A percentile compares a stretch with the other conserved stretches of the same genome.
Conservation (phyloP, 495 filamentous ascomycete species). For the Aspergillus funiculosus region DNA sequence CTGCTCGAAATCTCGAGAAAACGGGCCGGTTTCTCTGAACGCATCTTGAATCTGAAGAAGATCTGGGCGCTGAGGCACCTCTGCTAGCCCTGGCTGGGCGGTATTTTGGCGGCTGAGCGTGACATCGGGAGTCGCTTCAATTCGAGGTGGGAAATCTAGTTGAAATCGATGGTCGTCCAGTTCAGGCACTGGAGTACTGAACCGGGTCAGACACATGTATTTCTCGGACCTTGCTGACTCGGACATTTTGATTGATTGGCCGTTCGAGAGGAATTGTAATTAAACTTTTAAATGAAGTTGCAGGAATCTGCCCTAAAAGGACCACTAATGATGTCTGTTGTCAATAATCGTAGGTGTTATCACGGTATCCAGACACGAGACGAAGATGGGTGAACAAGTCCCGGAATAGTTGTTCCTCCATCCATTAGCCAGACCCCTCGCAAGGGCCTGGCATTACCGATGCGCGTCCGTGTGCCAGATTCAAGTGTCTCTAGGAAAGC, state of each 20-base stretch:
- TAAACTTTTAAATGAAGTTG: background rate
- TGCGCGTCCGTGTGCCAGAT: slow-evolving; percentile 39
- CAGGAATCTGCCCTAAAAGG: background rate
- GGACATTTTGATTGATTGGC: slow-evolving; percentile 45
- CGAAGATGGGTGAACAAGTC: slow-evolving; percentile 32
- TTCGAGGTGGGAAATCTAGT: slow-evolving; percentile 51
- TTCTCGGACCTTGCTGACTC: slow-evolving; percentile 58
- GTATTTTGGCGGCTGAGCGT: slow-evolving; percentile 37
- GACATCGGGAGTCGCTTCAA: slow-evolving; percentile 43
- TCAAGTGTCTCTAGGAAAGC: slow-evolving; percentile 31
- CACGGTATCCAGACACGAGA: slow-evolving; percentile 16
- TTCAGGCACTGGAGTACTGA: slow-evolving; percentile 77
- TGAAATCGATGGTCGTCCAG: slow-evolving; percentile 92
- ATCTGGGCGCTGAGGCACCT: slow-evolving; percentile 38
- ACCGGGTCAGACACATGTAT: slow-evolving; percentile 50
- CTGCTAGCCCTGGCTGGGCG: slow-evolving; percentile 23
- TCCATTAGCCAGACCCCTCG: slow-evolving; percentile 45
- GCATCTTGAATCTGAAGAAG: slow-evolving; percentile 47
- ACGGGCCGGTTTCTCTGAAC: slow-evolving; percentile 43
- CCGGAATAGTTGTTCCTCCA: slow-evolving; percentile 36
- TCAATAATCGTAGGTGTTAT: slow-evolving; percentile 3
- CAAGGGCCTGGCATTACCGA: slow-evolving; percentile 45
- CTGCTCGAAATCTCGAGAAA: slow-evolving; percentile 69
- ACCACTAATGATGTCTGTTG: slow-evolving; percentile 1
- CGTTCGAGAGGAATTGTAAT: background rate